Conservation (phyloP, 1,284 basidiomycete genomes). For the Entoloma clypeatum region DNA sequence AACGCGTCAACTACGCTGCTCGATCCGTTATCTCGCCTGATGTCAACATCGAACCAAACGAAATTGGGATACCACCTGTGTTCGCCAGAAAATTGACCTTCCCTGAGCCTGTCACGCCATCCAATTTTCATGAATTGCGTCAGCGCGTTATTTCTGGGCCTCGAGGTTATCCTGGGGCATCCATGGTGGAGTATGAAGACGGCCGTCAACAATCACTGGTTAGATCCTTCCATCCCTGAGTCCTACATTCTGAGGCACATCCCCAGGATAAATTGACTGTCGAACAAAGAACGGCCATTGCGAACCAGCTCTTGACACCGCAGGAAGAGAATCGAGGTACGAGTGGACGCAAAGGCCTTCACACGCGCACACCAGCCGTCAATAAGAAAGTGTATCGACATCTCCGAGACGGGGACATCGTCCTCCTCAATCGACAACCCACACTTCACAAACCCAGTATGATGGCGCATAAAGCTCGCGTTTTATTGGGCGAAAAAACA, state of each 20-base stretch:
- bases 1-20: slow-evolving; percentile 99
- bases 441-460: slow-evolving; percentile 99
- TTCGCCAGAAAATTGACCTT: slow-evolving; percentile 98
- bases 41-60: slow-evolving; percentile 98
- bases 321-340: slow-evolving; percentile 65
- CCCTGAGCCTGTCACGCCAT: slow-evolving; percentile 93
- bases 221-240: slow-evolving; percentile 18
- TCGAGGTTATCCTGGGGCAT: slow-evolving; percentile 88
- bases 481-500: slow-evolving; percentile 95
- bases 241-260: slow-evolving; percentile 1
- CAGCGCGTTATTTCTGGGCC: slow-evolving; percentile 93
- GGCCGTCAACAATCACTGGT: slow-evolving; percentile 83
- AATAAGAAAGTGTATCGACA: slow-evolving; percentile 99
- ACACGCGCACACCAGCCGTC: slow-evolving; percentile 68
- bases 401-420: slow-evolving; percentile 90
- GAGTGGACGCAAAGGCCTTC: slow-evolving; percentile 52
- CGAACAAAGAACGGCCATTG: slow-evolving; percentile 92
- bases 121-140: slow-evolving; percentile 88
- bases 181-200: slow-evolving; percentile 94
- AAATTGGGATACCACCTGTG: slow-evolving; percentile 97
- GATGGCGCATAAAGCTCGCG: slow-evolving; percentile 97
- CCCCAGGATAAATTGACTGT: slow-evolving; percentile 77
- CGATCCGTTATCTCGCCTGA: slow-evolving; percentile 99
- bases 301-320: slow-evolving; percentile 95
- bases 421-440: slow-evolving; percentile 97